Conservation (phyloP, 345 rosid species). For the Gossypium thurberi region DNA sequence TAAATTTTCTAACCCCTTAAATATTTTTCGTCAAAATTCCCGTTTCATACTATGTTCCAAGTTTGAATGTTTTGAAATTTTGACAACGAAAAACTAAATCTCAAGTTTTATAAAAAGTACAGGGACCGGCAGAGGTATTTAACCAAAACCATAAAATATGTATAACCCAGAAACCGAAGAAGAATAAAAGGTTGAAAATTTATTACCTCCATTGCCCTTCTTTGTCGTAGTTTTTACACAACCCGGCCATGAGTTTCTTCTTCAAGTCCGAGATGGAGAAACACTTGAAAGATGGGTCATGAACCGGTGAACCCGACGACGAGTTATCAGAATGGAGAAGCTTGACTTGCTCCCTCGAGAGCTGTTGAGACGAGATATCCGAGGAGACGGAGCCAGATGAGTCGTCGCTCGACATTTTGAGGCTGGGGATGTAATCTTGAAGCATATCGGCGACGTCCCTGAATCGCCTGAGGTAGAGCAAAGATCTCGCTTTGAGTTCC, state of each 20-base stretch:
- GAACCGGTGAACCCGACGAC: conserved; percentile 29
- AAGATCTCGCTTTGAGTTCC: conserved; percentile 63
- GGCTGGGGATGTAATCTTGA: conserved; percentile 74
- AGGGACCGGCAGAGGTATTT: too few relatives aligned
- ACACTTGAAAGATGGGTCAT: conserved; percentile 65
- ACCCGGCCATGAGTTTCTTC: conserved; percentile 82
- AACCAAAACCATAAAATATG: too few relatives aligned
- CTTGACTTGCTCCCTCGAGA: conserved; percentile 43
- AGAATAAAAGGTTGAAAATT: too few relatives aligned
- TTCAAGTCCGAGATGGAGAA: conserved; percentile 82
- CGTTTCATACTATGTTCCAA: too few relatives aligned
- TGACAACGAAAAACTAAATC: too few relatives aligned
- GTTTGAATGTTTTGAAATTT: too few relatives aligned
- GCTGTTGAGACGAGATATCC: conserved; percentile 43
- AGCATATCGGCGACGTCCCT: conserved; percentile 72
- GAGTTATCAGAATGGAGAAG: conserved; percentile 41
- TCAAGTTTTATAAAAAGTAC: too few relatives aligned
- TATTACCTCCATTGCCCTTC: conserved; percentile 93
- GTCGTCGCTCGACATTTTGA: conserved; percentile 43
- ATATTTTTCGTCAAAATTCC: too few relatives aligned
- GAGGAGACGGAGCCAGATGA: conserved; percentile 45
- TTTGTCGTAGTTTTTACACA: conserved; percentile 66
- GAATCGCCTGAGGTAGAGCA: conserved; percentile 55
- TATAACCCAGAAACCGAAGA: too few relatives aligned
- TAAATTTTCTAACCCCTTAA: too few relatives aligned